phyloP scores from a whole-genome alignment of 2,329 filamentous ascomycete genomes.

The Talaromyces funiculosus region DNA sequence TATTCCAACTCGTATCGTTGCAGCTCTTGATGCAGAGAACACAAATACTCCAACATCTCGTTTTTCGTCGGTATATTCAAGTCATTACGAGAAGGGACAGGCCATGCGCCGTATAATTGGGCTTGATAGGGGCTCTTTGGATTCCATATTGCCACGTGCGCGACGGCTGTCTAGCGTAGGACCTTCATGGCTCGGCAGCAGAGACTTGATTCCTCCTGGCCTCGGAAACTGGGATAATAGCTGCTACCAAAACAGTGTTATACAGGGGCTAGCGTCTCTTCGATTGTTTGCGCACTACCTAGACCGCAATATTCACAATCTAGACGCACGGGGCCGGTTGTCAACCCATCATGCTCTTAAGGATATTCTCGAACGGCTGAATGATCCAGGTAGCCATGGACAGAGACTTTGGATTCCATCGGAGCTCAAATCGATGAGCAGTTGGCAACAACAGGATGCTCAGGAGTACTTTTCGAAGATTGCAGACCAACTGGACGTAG shows the following conservation, averaged over 20 bases:
- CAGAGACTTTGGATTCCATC: conserved; percentile 74
- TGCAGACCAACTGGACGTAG: conserved; percentile 76
- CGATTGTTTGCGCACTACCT: conserved; percentile 65
- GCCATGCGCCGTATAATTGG: conserved; percentile 60
- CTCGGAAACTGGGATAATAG: conserved; percentile 91
- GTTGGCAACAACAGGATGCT: conserved; percentile 93
- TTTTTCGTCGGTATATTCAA: conserved; percentile 30
- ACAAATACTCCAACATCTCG: conserved; percentile 38
- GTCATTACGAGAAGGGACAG: conserved; percentile 55
- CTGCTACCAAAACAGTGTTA: conserved; percentile 94
- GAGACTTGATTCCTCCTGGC: conserved; percentile 48
- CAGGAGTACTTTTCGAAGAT: conserved; percentile 96
- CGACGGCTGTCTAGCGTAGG: conserved; percentile 52
- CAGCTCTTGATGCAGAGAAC: conserved; percentile 46
- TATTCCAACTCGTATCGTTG: conserved; percentile 36
- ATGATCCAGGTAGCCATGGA: conserved; percentile 64
- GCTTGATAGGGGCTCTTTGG: conserved; percentile 53
- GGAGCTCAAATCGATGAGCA: conserved; percentile 84
- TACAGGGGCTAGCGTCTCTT: conserved; percentile 77
- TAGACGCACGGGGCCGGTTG: conserved; percentile 33
- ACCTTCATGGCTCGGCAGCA: conserved; percentile 34
- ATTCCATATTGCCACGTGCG: conserved; percentile 53
- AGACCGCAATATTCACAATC: conserved; percentile 33
- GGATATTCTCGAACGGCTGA: conserved; percentile 64
- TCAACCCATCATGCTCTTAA: conserved; percentile 53